Evolutionary conservation across 2,329 filamentous ascomycete species (phyloP), one percentile per base, ranked within the genome.

Genomic region (Trematosphaeria pertusa): DNA sequence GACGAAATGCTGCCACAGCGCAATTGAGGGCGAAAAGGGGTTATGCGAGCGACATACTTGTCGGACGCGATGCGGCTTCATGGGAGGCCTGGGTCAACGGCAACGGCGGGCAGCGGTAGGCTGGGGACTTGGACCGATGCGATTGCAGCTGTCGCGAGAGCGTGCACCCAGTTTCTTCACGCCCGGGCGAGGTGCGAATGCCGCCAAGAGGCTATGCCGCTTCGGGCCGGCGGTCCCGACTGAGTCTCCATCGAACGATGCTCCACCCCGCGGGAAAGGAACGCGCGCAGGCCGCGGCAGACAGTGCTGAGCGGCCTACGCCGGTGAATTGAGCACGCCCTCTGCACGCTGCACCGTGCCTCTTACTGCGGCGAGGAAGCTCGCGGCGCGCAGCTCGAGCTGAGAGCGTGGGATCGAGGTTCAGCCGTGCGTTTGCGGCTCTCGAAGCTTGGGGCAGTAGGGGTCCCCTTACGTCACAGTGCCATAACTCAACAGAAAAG

Each of bases 1-100:
- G 37, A 66, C 48, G 42, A 71, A 71, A 28, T 70, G 60, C 50
- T 68, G 67, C 65, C 64, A 71, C 19, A 72, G 56, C 20, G 52
- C 60, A 37, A 55, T 46, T 11, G 68, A 59, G 7, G 65, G 65
- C 41, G 52, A 58, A 47, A 70, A 71, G 37, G 58, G 56, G 36
- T 72, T 66, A 46, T 56, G 56, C 26, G 69, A 64, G 50, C 61
- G 58, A 53, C 70, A 72, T 59, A 58, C 52, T 31, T 59, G 59
- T 30, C 61, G 57, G 22, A 47, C 34, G 36, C 45, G 55, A 37
- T 54, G 52, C 36, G 54, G 49, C 48, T 62, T 63, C 65, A 68
- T 70, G 54, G 47, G 51, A 59, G 47, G 46, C 46, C 37, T n/a
- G 50, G 47, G 36, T 44, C 17, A 31, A 32, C 34, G 46, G n/a